Percentiles rank a stretch among this genome's conserved stretches.
These are phyloP conservation scores for Dendrothele bispora DNA, from an alignment of 768 basidiomycete genomes.

Conservation along the genomic window DNA sequence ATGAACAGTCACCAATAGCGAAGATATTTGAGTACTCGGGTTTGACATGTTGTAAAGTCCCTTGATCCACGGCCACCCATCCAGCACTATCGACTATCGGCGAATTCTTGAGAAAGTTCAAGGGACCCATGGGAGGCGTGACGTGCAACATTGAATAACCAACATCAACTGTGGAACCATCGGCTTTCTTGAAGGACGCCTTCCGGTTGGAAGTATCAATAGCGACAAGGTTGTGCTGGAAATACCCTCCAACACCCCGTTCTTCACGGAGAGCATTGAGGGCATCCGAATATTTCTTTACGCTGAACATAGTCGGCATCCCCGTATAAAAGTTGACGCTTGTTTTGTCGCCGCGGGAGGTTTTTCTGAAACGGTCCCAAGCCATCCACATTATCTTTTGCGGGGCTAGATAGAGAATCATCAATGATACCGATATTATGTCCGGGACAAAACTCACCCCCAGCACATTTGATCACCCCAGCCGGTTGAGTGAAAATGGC, in stretches of 20 bases:
- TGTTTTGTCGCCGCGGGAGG: conserved; percentile 56
- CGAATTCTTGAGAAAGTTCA: conserved; percentile 75
- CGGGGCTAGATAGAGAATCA: conserved; percentile 47
- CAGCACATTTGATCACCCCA: conserved; percentile 91
- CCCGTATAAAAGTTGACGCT: conserved; percentile 83
- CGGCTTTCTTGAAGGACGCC: conserved; percentile 83
- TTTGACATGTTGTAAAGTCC: conserved; percentile 82
- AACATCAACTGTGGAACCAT: conserved; percentile 66
- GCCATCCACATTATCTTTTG: conserved; percentile 99
- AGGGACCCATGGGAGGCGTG: conserved; percentile 90
- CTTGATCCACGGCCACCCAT: conserved; percentile 86
- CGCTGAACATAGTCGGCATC: conserved; percentile 94
- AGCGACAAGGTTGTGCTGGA: conserved; percentile 80
- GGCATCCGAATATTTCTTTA: conserved; percentile 93
- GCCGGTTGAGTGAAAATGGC: conserved; percentile 96
- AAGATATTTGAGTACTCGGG: conserved; percentile 82
- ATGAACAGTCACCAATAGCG: conserved; percentile 89
- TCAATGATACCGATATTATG: not conserved
- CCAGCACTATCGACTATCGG: conserved; percentile 80
- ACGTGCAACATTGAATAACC: conserved; percentile 86
- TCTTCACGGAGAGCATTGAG: conserved; percentile 74
- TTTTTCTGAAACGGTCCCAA: conserved; percentile 75
- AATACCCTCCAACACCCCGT: conserved; percentile 79
- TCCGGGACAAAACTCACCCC: conserved; percentile 49
- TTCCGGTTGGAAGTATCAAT: conserved; percentile 69